Base-by-base conservation (phyloP, 495 filamentous ascomycete species). In the Cladorrhinum samala region DNA sequence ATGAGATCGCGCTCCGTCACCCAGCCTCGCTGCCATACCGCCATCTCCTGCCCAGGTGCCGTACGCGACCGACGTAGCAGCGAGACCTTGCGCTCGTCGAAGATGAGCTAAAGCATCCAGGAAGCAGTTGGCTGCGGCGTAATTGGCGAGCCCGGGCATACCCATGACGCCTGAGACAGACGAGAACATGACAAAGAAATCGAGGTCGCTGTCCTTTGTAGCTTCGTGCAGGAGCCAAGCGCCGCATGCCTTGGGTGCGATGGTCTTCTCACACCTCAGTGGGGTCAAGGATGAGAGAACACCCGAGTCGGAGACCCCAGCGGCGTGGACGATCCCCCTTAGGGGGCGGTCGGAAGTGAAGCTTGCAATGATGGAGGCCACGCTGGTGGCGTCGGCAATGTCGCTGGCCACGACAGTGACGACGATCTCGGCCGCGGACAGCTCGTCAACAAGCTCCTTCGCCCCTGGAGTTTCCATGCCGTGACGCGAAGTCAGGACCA, bases 91-190 rank as follows among this genome's bases (percentile, higher is more conserved):
- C 27, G 39, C 57, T 49, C 44, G 62, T 47, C 56, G 57, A 49
- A 49, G 57, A 36, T 53, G 55, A 16, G 62, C 67, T 27, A 78
- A 65, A 1, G 70, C 70, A 36, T 78, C 79, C 1, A 81, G 66
- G 57, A 77, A 84, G 14, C 77, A 73, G 57, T 82, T 83, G 19
- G 75, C 78, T 2, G 78, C 77, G 16, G 77, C 71, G 56, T 85
- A 85, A 4, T 76, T 75, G 17, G 76, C 70, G 61, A 84, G 81
- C 0, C 75, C 74, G 21, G 67, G 59, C 33, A 66, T 75, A 3
- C 83, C 83, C 21, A 82, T 57, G 5, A 77, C 61, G 20, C 65
- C 44, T 70, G 71, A 17, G 76, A 39, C 69, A 13, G 54, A 57
- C 8, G 54, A 52, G 14, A 82, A 64, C 40, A 73, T 68, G 42